phyloP scores from a whole-genome alignment of 441 rosid genomes.

The Croton setiger region DNA sequence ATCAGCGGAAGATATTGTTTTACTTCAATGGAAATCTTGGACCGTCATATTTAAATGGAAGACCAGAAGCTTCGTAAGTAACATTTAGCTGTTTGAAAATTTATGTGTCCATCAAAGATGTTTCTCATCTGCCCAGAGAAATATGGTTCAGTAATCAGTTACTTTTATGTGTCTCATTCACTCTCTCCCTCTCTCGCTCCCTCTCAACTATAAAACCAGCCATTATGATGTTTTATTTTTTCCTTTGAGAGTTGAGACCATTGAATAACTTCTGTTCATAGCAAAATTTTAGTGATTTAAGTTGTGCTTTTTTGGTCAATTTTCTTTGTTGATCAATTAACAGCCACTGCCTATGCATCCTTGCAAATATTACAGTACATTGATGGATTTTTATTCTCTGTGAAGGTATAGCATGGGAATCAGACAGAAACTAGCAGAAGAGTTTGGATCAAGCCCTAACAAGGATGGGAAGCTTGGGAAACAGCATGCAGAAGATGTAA shows the following conservation, averaged over 20 bases:
- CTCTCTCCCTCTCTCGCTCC: background rate
- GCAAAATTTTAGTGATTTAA: slow-evolving; percentile 11
- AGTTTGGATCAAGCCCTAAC: slow-evolving; percentile 93
- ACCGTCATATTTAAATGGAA: slow-evolving; percentile 71
- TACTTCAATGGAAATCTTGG: slow-evolving; percentile 99
- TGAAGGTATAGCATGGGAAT: slow-evolving; percentile 98
- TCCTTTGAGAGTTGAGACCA: background rate
- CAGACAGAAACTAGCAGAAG: slow-evolving; percentile 83
- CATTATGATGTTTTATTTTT: slow-evolving; percentile 3
- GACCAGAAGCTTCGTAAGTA: slow-evolving; percentile 87
- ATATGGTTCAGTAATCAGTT: background rate
- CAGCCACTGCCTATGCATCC: slow-evolving; percentile 1
- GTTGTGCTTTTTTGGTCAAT: background rate
- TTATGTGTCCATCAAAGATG: slow-evolving; percentile 13
- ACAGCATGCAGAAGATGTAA: slow-evolving; percentile 73
- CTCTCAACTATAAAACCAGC: background rate
- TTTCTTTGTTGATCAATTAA: slow-evolving; percentile 6
- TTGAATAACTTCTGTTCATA: slow-evolving; percentile 1
- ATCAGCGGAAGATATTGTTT: slow-evolving; percentile 71
- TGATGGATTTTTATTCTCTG: slow-evolving; percentile 16
- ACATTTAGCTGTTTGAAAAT: slow-evolving; percentile 7
- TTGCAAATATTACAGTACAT: slow-evolving; percentile 29
- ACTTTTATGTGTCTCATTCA: background rate
- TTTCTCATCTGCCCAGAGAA: background rate
- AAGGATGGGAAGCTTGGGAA: slow-evolving; percentile 90